These are phyloP conservation scores for Komagataella phaffii DNA, from an alignment of 805 yeast species.

Conservation along the genomic window DNA sequence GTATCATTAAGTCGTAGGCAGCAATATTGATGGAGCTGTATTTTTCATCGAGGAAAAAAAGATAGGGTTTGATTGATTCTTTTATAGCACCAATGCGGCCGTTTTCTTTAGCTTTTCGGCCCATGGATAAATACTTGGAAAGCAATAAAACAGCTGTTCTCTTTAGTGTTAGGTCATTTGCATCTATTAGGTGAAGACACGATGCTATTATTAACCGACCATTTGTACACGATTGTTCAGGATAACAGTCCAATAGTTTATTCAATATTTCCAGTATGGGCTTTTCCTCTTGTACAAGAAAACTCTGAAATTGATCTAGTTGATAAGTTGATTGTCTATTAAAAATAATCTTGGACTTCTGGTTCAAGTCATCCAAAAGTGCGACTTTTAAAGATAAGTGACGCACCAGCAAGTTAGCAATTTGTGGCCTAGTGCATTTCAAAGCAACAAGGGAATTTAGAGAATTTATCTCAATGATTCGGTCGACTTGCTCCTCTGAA, in stretches of 20 bases:
- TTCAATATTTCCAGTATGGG: not conserved
- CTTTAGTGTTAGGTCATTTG: not conserved
- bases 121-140: not conserved
- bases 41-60: not conserved
- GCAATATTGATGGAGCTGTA: not conserved
- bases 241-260: not conserved
- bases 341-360: not conserved
- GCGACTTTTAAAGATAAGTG: not conserved
- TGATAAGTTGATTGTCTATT: not conserved
- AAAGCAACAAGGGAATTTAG: not conserved
- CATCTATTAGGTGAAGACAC: not conserved
- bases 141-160: not conserved
- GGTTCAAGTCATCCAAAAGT: not conserved
- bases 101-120: not conserved
- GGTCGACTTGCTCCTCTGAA: not conserved
- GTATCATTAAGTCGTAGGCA: not conserved
- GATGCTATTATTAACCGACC: not conserved
- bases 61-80: not conserved
- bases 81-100: not conserved
- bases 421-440: not conserved
- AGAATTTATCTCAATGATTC: not conserved
- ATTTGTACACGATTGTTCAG: not conserved
- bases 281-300: not conserved
- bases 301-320: not conserved
- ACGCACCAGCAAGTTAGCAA: not conserved